These are phyloP conservation scores for Neocallimastix lanati DNA, from an alignment of 192 early-diverging fungal genomes.

Conservation along the genomic window DNA sequence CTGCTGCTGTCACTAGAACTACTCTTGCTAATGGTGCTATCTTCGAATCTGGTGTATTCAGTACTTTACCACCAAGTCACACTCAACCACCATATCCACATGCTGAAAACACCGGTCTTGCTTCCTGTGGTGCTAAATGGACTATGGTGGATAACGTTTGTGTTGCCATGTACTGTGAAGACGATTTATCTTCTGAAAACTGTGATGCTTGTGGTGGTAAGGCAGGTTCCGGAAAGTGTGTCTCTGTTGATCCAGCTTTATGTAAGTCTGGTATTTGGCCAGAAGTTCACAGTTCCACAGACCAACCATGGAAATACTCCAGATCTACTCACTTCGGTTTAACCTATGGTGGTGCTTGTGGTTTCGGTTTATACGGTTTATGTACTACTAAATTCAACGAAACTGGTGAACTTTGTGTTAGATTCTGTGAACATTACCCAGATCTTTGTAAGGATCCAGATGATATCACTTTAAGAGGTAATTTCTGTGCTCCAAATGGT, in stretches of 20 bases:
- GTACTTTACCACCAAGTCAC: neutral
- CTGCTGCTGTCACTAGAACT: neutral
- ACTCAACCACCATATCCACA: neutral
- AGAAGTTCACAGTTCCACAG: neutral
- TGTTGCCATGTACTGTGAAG: neutral
- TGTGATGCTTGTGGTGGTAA: neutral
- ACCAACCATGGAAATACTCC: neutral
- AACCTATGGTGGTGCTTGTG: neutral
- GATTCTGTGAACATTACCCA: neutral
- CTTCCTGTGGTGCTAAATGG: neutral
- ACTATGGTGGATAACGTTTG: neutral
- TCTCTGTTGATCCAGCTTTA: neutral
- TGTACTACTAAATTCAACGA: neutral
- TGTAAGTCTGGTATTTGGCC: neutral
- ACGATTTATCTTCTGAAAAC: neutral
- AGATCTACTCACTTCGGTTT: neutral
- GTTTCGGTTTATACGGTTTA: neutral
- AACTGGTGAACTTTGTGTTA: neutral
- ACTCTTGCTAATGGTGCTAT: neutral
- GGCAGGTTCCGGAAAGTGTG: neutral
- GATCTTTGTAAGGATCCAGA: neutral
- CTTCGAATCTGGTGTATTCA: neutral
- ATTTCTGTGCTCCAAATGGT: slow-evolving; percentile 5
- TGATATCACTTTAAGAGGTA: neutral
- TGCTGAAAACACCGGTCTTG: neutral